Percentiles rank a stretch among this genome's conserved stretches.
phyloP scores from a whole-genome alignment of 164 flowering plant genomes.

The Hamamelis virginiana region DNA sequence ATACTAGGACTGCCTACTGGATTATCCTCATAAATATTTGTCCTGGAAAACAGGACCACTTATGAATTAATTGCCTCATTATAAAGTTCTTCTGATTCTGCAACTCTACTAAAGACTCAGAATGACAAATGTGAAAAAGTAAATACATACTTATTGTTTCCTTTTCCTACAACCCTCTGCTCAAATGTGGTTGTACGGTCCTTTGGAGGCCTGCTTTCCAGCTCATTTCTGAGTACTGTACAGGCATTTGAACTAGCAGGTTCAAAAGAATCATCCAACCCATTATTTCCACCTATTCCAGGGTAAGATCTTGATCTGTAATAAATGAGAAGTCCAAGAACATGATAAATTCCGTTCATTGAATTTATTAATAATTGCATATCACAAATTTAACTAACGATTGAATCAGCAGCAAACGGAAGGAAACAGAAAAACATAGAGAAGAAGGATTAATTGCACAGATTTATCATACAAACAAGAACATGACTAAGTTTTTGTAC shows the following conservation, averaged over 20 bases:
- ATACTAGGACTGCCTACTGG: conserved; percentile 12
- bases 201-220: conserved; percentile 19
- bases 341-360: neutral
- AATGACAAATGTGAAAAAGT: neutral
- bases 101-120: conserved; percentile 1
- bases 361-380: neutral
- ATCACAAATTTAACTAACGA: neutral
- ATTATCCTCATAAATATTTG: conserved; percentile 18
- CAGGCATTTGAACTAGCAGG: conserved; percentile 22
- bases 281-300: conserved; percentile 25
- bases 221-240: conserved; percentile 18
- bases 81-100: neutral
- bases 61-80: neutral
- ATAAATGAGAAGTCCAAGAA: neutral
- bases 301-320: conserved; percentile 27
- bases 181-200: conserved; percentile 16
- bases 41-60: conserved; percentile 16
- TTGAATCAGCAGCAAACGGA: neutral
- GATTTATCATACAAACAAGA: no score
- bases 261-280: conserved; percentile 21
- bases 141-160: conserved; percentile 24
- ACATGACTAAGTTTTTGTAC: no score
- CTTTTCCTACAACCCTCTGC: conserved; percentile 20
- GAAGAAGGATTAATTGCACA: neutral
- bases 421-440: neutral